Percentiles rank a stretch among this genome's conserved stretches.
These are phyloP conservation scores for Sporothrix euskadiensis DNA, from an alignment of 2,329 filamentous ascomycete species.

Conservation along the genomic window DNA sequence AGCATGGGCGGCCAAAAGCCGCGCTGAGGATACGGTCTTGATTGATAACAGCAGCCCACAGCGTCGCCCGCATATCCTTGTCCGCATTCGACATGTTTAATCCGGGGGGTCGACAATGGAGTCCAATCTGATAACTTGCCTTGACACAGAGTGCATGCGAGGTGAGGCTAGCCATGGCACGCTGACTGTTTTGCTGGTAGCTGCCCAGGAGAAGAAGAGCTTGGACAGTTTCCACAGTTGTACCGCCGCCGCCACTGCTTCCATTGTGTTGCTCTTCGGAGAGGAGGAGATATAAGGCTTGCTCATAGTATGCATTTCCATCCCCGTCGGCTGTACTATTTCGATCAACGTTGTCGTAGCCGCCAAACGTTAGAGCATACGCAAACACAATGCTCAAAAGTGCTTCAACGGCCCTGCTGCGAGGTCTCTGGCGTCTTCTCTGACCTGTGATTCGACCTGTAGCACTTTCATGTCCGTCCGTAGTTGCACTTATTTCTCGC, in stretches of 20 bases:
- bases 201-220: slow-evolving; percentile 3
- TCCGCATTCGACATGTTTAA: background rate
- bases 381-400: background rate
- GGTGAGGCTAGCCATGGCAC: slow-evolving; percentile 13
- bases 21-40: background rate
- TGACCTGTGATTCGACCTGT: background rate
- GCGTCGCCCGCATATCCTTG: background rate
- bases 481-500: background rate
- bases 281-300: background rate
- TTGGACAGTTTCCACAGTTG: background rate
- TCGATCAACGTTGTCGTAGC: too few relatives aligned
- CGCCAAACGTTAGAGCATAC: background rate
- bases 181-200: slow-evolving; percentile 20
- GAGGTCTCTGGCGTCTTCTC: too few relatives aligned
- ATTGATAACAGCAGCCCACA: slow-evolving; percentile 2
- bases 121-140: background rate
- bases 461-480: background rate
- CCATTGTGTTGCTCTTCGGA: background rate
- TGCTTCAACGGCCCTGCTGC: background rate
- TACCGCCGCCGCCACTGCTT: background rate
- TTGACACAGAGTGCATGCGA: slow-evolving; percentile 9
- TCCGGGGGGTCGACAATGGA: background rate
- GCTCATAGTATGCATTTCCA: background rate
- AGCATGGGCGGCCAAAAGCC: background rate
- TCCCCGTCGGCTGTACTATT: background rate